Percentiles rank a stretch among this genome's conserved stretches.
phyloP scores from a whole-genome alignment of 257 asterid species.

The Nicotiana attenuata region DNA sequence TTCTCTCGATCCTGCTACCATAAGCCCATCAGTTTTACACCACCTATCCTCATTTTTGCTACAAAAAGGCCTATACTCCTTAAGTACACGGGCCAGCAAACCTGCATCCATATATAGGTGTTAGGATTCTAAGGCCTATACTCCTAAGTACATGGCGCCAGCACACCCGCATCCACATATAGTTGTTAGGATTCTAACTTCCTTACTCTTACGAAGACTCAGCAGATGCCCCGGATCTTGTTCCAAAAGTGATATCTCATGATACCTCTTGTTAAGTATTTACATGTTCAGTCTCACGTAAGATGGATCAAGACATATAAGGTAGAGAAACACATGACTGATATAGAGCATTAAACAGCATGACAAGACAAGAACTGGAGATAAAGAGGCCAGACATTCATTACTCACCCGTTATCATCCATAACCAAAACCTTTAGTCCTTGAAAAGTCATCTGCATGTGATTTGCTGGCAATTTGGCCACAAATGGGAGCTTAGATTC shows the following conservation, averaged over 20 bases:
- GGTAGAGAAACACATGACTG: not conserved
- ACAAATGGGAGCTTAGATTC: slow-evolving; percentile 48
- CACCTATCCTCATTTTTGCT: not conserved
- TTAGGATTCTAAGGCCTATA: not conserved
- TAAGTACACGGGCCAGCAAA: not conserved
- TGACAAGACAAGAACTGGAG: not conserved
- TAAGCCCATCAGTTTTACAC: not conserved
- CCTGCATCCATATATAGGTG: not conserved
- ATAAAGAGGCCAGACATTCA: not conserved
- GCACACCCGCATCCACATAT: not conserved
- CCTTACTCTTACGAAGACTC: not conserved
- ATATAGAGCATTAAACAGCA: not conserved
- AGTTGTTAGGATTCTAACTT: not conserved
- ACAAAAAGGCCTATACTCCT: not conserved
- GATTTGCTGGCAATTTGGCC: slow-evolving; percentile 50
- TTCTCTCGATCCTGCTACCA: not conserved
- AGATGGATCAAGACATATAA: not conserved
- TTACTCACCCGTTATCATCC: slow-evolving; percentile 82
- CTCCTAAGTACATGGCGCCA: not conserved
- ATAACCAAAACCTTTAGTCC: slow-evolving; percentile 81
- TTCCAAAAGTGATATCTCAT: not conserved
- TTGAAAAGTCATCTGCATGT: slow-evolving; percentile 42
- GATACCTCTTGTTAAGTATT: not conserved
- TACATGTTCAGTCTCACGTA: not conserved
- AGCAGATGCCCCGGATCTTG: not conserved